Conservation (phyloP, 1,284 basidiomycete genomes). For the Austroboletus novae-zelandiae region DNA sequence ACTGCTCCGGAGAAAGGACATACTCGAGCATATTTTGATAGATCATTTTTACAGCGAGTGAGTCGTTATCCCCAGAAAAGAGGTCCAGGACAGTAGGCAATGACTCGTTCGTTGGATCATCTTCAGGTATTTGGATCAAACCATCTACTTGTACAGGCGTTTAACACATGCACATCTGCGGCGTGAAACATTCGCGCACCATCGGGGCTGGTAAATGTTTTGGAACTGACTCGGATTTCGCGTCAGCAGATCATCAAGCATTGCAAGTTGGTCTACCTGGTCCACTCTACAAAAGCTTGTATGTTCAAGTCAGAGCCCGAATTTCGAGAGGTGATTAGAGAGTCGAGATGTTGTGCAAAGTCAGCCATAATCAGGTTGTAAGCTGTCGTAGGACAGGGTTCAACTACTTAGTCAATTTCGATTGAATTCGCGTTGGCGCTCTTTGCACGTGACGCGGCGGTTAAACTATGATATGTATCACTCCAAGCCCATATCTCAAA, state of each 20-base stretch:
- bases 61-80: conserved; percentile 12
- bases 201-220: conserved; percentile 3
- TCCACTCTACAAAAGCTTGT: conserved; percentile 24
- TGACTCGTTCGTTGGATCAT: conserved; percentile 12
- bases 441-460: too few relatives aligned
- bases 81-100: conserved; percentile 32
- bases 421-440: too few relatives aligned
- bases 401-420: too few relatives aligned
- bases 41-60: conserved; percentile 3
- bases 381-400: not conserved
- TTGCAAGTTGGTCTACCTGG: conserved; percentile 17
- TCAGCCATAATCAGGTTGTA: conserved; percentile 14
- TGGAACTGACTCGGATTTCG: conserved; percentile 14
- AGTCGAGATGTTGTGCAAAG: conserved; percentile 25
- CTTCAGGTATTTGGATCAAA: conserved; percentile 7
- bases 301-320: conserved; percentile 11
- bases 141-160: conserved; percentile 14
- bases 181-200: conserved; percentile 14
- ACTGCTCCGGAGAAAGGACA: conserved; percentile 1
- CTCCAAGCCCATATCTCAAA: not conserved
- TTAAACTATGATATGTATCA: not conserved
- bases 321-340: conserved; percentile 15
- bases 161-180: conserved; percentile 5
- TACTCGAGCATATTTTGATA: conserved; percentile 19
- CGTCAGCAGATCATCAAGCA: conserved; percentile 14